Percentiles rank a stretch among this genome's conserved stretches.
phyloP scores from a whole-genome alignment of 768 basidiomycete genomes.

The Tricholoma terreum region DNA sequence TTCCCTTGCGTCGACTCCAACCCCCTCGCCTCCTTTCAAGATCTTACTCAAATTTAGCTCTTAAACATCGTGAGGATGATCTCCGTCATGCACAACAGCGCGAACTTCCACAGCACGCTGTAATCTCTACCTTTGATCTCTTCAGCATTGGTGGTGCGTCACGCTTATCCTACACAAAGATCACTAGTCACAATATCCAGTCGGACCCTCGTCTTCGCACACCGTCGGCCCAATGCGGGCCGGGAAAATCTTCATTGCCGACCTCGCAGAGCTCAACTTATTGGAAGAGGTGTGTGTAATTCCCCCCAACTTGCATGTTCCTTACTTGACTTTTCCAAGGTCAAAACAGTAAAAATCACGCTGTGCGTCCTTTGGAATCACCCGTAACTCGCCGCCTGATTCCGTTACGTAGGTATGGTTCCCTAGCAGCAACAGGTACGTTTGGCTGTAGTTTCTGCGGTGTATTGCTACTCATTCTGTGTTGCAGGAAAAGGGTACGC shows the following conservation, averaged over 20 bases:
- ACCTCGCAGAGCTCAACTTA: constrained; percentile 64
- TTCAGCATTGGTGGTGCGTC: constrained; percentile 84
- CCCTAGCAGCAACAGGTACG: constrained; percentile 86
- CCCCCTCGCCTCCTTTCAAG: neutral
- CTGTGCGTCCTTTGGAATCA: constrained; percentile 46
- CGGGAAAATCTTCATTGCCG: constrained; percentile 81
- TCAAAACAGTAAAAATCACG: constrained; percentile 78
- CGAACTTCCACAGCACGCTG: constrained; percentile 71
- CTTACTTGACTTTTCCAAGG: constrained; percentile 35
- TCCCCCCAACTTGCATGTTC: constrained; percentile 2
- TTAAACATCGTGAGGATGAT: constrained; percentile 6
- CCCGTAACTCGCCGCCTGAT: neutral
- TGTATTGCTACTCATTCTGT: constrained; percentile 4
- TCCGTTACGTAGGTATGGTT: constrained; percentile 65
- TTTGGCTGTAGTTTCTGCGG: constrained; percentile 1
- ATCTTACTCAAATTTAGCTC: neutral
- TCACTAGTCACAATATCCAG: constrained; percentile 20
- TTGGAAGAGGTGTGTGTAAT: constrained; percentile 55
- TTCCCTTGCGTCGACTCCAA: neutral
- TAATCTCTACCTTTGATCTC: constrained; percentile 90
- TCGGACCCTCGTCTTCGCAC: constrained; percentile 52
- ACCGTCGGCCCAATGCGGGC: constrained; percentile 77
- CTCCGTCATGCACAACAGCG: constrained; percentile 10
- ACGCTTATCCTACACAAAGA: neutral
- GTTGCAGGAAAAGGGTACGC: constrained; percentile 71